A percentile compares a stretch with the other conserved stretches of the same genome.
Evolutionary conservation across 257 asterid genomes (phyloP).

Genomic region (Penstemon newberryi): DNA sequence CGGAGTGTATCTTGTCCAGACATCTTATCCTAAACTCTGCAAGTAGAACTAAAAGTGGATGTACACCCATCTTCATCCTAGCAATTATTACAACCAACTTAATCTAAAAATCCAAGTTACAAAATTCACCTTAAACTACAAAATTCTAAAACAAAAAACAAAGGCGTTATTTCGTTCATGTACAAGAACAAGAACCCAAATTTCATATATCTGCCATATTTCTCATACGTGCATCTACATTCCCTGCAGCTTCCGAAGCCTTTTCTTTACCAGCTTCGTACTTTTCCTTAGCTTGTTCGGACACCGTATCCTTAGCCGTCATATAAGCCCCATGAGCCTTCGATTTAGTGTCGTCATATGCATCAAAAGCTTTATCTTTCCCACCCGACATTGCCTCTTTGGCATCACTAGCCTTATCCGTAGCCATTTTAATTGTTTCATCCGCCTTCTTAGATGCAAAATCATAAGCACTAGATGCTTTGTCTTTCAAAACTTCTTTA

Average conservation of each 20-base stretch:
- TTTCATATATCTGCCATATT: slow-evolving; percentile 33
- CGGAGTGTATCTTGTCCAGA: no score
- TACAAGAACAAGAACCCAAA: no score
- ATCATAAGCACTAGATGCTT: slow-evolving; percentile 11
- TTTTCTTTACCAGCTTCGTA: slow-evolving; percentile 58
- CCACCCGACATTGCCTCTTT: slow-evolving; percentile 11
- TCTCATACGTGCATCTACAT: slow-evolving; percentile 42
- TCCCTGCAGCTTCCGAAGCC: slow-evolving; percentile 50
- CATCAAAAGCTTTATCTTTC: slow-evolving; percentile 26
- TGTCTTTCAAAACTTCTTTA: slow-evolving; percentile 22
- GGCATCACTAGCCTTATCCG: slow-evolving; percentile 20
- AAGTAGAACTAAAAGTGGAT: no score
- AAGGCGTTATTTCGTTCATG: no score
- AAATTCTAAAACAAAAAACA: no score
- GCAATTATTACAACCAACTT: no score
- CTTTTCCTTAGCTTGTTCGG: slow-evolving; percentile 38
- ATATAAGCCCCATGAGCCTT: slow-evolving; percentile 30
- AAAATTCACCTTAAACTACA: no score
- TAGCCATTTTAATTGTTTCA: slow-evolving; percentile 36
- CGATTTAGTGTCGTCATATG: slow-evolving; percentile 36
- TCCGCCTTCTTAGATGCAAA: slow-evolving; percentile 5
- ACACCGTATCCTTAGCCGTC: slow-evolving; percentile 40
- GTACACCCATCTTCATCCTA: no score
- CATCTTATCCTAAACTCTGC: no score
- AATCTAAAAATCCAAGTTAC: no score